Evolutionary conservation across 1,284 basidiomycete species (phyloP).

Genomic region (Irpex lacteus): DNA sequence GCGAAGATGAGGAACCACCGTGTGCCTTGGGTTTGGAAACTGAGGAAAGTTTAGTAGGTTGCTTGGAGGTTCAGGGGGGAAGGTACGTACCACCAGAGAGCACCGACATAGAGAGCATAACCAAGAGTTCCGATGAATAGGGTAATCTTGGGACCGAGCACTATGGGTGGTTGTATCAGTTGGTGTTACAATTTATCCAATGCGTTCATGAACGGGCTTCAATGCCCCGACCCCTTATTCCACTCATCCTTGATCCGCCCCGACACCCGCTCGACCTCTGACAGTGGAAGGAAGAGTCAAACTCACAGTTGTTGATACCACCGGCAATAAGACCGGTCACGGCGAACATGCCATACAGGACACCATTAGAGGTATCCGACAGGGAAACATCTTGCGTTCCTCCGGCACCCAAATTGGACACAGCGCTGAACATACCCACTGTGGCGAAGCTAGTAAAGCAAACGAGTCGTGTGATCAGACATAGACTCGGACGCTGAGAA

Average conservation of each 20-base stretch:
- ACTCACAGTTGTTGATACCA: conserved; percentile 44
- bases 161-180: conserved; percentile 14
- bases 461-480: conserved; percentile 3
- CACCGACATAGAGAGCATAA: conserved; percentile 48
- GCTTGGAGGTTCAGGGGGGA: background rate
- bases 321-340: conserved; percentile 47
- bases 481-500: conserved; percentile 2
- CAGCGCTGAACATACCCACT: conserved; percentile 50
- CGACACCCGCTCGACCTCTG: background rate
- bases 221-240: background rate
- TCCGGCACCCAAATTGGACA: conserved; percentile 45
- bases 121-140: conserved; percentile 46
- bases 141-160: conserved; percentile 45
- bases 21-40: conserved; percentile 35
- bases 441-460: conserved; percentile 33
- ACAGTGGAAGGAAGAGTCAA: background rate
- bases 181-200: too few species aligned
- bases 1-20: conserved; percentile 49
- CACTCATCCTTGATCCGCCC: background rate
- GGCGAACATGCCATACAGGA: conserved; percentile 45
- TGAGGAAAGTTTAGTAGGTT: conserved; percentile 5
- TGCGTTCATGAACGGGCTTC: background rate
- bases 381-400: conserved; percentile 41
- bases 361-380: conserved; percentile 39
- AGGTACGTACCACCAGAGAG: conserved; percentile 36